Percentiles rank a stretch among this genome's conserved stretches.
These are phyloP conservation scores for Alternaria panax DNA, from an alignment of 2,329 filamentous ascomycete species.

Conservation along the genomic window DNA sequence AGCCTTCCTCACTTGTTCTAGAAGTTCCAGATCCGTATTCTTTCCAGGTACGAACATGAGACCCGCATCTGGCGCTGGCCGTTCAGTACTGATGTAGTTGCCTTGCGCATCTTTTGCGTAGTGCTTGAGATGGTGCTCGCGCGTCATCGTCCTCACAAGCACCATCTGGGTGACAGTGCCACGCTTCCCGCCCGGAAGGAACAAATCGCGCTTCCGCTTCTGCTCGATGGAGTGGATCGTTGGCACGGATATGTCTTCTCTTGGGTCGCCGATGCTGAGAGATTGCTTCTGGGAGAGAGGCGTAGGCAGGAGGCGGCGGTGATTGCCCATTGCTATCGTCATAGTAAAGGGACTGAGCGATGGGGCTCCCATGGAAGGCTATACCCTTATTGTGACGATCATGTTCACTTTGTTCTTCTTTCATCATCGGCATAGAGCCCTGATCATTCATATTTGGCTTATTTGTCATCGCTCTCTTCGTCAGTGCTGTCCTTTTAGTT, in stretches of 20 bases:
- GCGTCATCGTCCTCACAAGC: slow-evolving; percentile 36
- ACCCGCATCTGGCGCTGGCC: neutral
- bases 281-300: slow-evolving; percentile 19
- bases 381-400: neutral
- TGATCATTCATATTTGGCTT: neutral
- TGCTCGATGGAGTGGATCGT: neutral
- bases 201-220: neutral
- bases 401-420: neutral
- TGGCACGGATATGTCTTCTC: slow-evolving; percentile 11
- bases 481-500: neutral
- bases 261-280: slow-evolving; percentile 24
- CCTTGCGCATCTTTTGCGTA: slow-evolving; percentile 40
- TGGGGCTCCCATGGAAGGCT: neutral
- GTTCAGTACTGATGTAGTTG: slow-evolving; percentile 38
- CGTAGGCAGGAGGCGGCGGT: slow-evolving; percentile 7
- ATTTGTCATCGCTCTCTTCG: neutral
- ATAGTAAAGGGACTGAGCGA: neutral
- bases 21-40: neutral
- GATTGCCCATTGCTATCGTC: neutral
- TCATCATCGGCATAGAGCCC: too few relatives aligned
- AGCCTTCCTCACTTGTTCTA: neutral
- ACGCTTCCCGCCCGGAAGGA: neutral
- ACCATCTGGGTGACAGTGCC: slow-evolving; percentile 30
- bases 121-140: slow-evolving; percentile 31
- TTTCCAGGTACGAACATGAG: neutral